Base-by-base conservation (phyloP, 148 eudicot genomes). In the Limonium bicolor region DNA sequence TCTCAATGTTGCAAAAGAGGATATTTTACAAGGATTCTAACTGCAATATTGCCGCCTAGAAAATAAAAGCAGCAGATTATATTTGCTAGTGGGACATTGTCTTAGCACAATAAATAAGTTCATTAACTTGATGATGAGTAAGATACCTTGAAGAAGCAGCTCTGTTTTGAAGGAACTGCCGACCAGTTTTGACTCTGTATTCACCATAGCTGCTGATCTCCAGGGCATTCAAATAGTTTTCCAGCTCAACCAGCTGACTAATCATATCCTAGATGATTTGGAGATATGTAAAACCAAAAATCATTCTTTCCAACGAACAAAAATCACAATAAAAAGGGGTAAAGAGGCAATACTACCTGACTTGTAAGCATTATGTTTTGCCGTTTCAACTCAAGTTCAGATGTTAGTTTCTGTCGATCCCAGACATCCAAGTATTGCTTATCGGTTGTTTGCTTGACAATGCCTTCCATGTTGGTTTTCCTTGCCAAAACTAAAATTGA, bases 381-480 rank as follows among this genome's bases (percentile, higher is more conserved):
- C 37, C 59, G 74, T 75, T 78, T 84, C 69, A 81, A 46, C 59
- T 85, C 85, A 27, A 90, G 73, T 76, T 90, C 99, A 48, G 80
- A 67, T 68, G 73, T 80, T 68, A 90, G 62, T 58, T 71, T 81
- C 59, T 81, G 93, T 26, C 76, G 68, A 61, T 78, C 64, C 95
- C 99, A 90, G 10, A 85, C 71, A 54, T 85, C 88, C 82, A 68
- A 69, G 60, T 78, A 90, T 59, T 66, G 76, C 43, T 42, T 73
- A 67, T 90, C 99, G 53, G 72, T 71, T 31, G 78, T 74, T 71
- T 85, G 99, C 64, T 67, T 85, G 47, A 90, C 57, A 55, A 90
- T 65, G 36, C 80, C 88, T 63, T 81, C 82, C 73, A 78, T 71
- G 61, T 80, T 82, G 59, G 59, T 38, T 67, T 69, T 76, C 71